These are phyloP conservation scores for Geotrichum macrosporum DNA, from an alignment of 1,139 yeast genomes.

Conservation along the genomic window DNA sequence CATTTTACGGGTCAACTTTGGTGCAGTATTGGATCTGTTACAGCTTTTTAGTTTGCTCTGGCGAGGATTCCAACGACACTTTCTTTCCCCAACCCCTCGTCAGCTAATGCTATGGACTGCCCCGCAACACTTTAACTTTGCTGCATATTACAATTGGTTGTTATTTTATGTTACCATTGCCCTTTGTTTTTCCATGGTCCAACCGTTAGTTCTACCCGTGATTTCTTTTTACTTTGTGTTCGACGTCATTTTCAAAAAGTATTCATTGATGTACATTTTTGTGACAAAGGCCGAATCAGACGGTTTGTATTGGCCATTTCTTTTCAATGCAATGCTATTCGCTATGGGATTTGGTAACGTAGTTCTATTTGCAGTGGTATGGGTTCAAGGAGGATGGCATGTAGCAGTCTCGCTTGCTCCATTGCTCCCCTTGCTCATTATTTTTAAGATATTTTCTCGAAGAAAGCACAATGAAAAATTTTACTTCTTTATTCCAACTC, in stretches of 20 bases:
- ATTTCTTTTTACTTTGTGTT: constrained; percentile 35
- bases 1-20: constrained; percentile 38
- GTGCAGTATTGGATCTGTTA: constrained; percentile 36
- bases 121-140: constrained; percentile 40
- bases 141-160: constrained; percentile 38
- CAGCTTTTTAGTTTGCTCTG: constrained; percentile 35
- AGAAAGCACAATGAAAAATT: constrained; percentile 29
- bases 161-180: constrained; percentile 41
- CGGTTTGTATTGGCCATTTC: constrained; percentile 41
- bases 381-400: constrained; percentile 41
- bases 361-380: constrained; percentile 38
- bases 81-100: constrained; percentile 40
- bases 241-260: constrained; percentile 38
- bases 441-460: constrained; percentile 33
- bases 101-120: constrained; percentile 37
- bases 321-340: constrained; percentile 38
- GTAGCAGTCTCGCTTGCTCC: constrained; percentile 38
- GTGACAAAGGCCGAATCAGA: constrained; percentile 42
- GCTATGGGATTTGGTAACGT: constrained; percentile 39
- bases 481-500: constrained; percentile 33
- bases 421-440: constrained; percentile 32
- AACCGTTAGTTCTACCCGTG: constrained; percentile 40
- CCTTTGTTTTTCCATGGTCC: constrained; percentile 40
- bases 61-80: constrained; percentile 32
- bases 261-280: constrained; percentile 38